Conservation (phyloP, 2,329 filamentous ascomycete species). For the Diaporthe sp. region DNA sequence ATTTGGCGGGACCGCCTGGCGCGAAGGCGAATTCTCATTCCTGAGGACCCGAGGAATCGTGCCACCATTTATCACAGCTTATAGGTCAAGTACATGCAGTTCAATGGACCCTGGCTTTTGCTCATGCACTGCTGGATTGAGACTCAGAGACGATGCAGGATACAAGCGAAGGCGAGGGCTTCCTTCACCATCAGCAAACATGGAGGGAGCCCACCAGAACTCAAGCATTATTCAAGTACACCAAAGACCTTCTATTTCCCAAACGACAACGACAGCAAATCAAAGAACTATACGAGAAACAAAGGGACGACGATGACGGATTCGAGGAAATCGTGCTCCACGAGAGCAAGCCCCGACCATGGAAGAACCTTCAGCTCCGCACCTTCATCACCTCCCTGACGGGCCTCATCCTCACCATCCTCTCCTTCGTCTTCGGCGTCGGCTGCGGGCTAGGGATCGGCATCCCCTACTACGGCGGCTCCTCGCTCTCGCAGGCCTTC, state of each 20-base stretch:
- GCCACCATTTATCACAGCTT: not conserved
- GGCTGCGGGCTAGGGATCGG: slow-evolving; percentile 37
- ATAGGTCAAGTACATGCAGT: not conserved
- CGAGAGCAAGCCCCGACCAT: not conserved
- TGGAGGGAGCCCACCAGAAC: slow-evolving; percentile 1
- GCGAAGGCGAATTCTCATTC: slow-evolving; percentile 21
- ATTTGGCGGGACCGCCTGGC: slow-evolving; percentile 3
- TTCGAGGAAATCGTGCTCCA: slow-evolving; percentile 22
- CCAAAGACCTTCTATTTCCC: not conserved
- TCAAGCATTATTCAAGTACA: not conserved
- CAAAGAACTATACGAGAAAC: not conserved
- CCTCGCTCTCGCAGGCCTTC: slow-evolving; percentile 15
- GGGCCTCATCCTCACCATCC: slow-evolving; percentile 20
- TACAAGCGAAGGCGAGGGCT: slow-evolving; percentile 32
- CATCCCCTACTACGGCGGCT: slow-evolving; percentile 35
- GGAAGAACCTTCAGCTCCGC: slow-evolving; percentile 7
- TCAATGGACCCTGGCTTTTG: not conserved
- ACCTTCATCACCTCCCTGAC: slow-evolving; percentile 33
- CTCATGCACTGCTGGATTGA: not conserved
- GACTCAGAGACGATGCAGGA: slow-evolving; percentile 19
- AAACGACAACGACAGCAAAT: not conserved
- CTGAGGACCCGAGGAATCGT: not conserved
- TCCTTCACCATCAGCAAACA: slow-evolving; percentile 14
- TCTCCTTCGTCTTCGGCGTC: slow-evolving; percentile 36
- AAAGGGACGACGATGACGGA: not conserved